phyloP scores from a whole-genome alignment of 495 filamentous ascomycete genomes.

The Trichoderma gamsii region DNA sequence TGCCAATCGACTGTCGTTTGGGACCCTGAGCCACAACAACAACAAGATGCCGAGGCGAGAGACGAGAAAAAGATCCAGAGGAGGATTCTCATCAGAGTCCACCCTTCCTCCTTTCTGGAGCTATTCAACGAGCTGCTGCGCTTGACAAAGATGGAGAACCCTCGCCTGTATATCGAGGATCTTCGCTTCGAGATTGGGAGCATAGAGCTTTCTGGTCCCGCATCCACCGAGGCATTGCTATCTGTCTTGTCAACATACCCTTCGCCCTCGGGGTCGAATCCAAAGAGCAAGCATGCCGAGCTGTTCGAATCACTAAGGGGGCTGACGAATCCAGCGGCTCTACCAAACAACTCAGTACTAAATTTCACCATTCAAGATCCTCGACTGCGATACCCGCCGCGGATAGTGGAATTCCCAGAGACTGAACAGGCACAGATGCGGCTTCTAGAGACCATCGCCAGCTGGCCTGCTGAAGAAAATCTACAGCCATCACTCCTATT shows the following conservation, averaged over 20 bases:
- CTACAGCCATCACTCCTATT: constrained; percentile 57
- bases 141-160: constrained; percentile 63
- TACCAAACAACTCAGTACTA: constrained; percentile 68
- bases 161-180: constrained; percentile 75
- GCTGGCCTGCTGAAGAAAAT: constrained; percentile 63
- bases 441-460: constrained; percentile 49
- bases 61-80: constrained; percentile 41
- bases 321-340: constrained; percentile 67
- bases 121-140: constrained; percentile 71
- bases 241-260: constrained; percentile 58
- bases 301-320: constrained; percentile 60
- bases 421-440: constrained; percentile 43
- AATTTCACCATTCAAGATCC: constrained; percentile 73
- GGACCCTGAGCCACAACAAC: constrained; percentile 32
- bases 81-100: constrained; percentile 67
- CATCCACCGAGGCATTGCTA: constrained; percentile 72
- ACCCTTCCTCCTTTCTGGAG: constrained; percentile 85
- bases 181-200: constrained; percentile 91
- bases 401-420: constrained; percentile 40
- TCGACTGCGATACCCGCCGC: constrained; percentile 67
- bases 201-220: constrained; percentile 81
- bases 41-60: neutral
- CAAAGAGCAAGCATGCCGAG: constrained; percentile 40
- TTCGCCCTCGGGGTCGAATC: constrained; percentile 19
- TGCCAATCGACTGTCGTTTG: constrained; percentile 76